Evolutionary conservation across 257 asterid species (phyloP).

Genomic region (Schizonepeta tenuifolia): DNA sequence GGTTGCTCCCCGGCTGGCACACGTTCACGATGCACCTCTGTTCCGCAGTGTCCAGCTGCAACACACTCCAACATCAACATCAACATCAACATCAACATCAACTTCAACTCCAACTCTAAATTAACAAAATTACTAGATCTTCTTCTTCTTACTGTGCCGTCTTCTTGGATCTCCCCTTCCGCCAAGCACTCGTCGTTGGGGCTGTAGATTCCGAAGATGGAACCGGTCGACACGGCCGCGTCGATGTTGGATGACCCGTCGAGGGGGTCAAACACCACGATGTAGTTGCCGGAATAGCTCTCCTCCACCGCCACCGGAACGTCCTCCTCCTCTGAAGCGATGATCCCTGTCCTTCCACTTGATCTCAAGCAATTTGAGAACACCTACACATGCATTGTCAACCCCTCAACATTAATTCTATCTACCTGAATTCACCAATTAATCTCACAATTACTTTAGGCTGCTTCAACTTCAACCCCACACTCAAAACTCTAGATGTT

Average conservation of each 20-base stretch:
- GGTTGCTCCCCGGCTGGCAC: slow-evolving; percentile 90
- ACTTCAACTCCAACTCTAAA: no score
- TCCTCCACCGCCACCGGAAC: slow-evolving; percentile 98
- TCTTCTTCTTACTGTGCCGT: no score
- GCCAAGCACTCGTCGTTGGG: slow-evolving; percentile 88
- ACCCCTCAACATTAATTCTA: not conserved
- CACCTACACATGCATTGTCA: slow-evolving; percentile 51
- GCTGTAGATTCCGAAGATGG: slow-evolving; percentile 89
- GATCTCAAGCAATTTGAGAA: slow-evolving; percentile 87
- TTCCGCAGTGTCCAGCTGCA: slow-evolving; percentile 62
- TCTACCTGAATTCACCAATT: not conserved
- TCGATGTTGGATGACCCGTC: slow-evolving; percentile 97
- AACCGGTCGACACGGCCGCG: slow-evolving; percentile 94
- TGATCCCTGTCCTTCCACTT: slow-evolving; percentile 96
- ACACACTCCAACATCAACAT: no score
- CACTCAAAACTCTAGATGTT: no score
- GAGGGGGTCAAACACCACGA: slow-evolving; percentile 93
- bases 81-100: no score
- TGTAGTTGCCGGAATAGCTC: slow-evolving; percentile 94
- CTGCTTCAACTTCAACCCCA: no score
- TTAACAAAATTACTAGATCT: no score
- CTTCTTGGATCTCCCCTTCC: slow-evolving; percentile 72
- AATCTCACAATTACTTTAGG: no score
- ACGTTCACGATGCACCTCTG: slow-evolving; percentile 80
- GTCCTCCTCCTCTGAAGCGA: slow-evolving; percentile 98